Conservation (phyloP, 495 filamentous ascomycete species). For the Arthonia radiata region DNA sequence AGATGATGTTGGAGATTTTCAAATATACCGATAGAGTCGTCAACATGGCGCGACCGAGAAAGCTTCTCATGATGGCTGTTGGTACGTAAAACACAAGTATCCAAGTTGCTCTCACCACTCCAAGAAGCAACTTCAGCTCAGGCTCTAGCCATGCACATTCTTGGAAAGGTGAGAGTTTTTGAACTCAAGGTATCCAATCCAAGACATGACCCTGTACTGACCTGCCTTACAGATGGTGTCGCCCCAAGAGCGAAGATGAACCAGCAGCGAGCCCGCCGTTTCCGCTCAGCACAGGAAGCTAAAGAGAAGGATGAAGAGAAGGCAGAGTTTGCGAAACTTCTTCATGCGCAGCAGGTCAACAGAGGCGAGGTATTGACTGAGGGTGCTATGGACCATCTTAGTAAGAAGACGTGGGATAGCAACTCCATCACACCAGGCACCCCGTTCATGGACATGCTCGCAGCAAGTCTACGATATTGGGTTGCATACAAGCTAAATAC, state of each 20-base stretch:
- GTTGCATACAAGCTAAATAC: slow-evolving; percentile 89
- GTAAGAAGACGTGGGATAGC: slow-evolving; percentile 89
- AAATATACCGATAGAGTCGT: slow-evolving; percentile 93
- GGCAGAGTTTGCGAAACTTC: slow-evolving; percentile 56
- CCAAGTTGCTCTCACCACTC: too few species aligned
- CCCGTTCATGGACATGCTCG: slow-evolving; percentile 94
- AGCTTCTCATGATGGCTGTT: slow-evolving; percentile 91
- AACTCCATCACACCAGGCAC: slow-evolving; percentile 97
- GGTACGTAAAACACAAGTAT: too few species aligned
- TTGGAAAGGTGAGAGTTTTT: too few species aligned
- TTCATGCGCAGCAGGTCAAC: slow-evolving; percentile 40
- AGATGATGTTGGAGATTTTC: slow-evolving; percentile 98
- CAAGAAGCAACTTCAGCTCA: too few species aligned
- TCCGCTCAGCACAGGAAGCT: slow-evolving; percentile 82
- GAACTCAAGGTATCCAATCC: too few species aligned
- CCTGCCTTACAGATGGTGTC: slow-evolving; percentile 43
- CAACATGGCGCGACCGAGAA: slow-evolving; percentile 91
- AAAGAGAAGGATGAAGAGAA: slow-evolving; percentile 85
- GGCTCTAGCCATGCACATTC: too few species aligned
- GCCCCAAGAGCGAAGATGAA: slow-evolving; percentile 94
- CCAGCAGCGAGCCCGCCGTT: slow-evolving; percentile 76
- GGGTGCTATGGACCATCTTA: slow-evolving; percentile 36
- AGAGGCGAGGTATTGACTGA: slow-evolving; percentile 16
- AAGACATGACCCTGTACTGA: too few species aligned
- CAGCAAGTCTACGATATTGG: slow-evolving; percentile 83